Evolutionary conservation across 352 stramenopile genomes (phyloP), one percentile per base, ranked within the genome.

Genomic region (Thalassiosira hispida): DNA sequence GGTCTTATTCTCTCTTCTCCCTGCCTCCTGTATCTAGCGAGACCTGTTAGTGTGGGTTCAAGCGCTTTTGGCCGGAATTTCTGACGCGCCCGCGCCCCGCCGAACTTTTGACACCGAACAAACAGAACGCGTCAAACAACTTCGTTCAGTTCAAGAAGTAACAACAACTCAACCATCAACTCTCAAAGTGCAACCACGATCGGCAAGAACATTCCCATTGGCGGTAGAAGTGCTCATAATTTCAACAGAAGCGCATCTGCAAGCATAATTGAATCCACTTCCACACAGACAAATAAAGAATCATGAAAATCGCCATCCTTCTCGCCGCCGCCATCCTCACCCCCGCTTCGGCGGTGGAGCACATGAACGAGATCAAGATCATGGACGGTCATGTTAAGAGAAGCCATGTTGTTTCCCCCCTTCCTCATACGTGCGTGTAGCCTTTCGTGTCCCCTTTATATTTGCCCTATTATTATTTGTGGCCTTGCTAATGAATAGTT

Each of bases 351-450:
- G 69, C 69, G 49, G 56, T 63, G 25, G 69, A 67, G 23, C 27
- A 67, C 55, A 64, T 77, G 8, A 84, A 84, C 31, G 77, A 84
- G 63, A 60, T 81, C 31, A 74, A 81, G 46, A 47, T 84, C 25
- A 68, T 81, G 59, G 64, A 77, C 0, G 77, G 77, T 7, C 77
- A 84, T 56, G 59, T 42, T 16, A 80, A 77, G 51, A 73, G 29
- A 20, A 77, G 55, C 11, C 63, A 84, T 44, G 44, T 84, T 49
- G 52, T 74, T 1, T 73, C 53, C 4, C 70, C 77, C 20, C 53
- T 84, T 35, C 77, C 77, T 47, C 77, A 84, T 51, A 77, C 64
- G 77, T 83, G 62, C 77, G 75, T 83, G 33, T 66, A 42, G 22
- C 22, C 27, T 53, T 59, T 46, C 70, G 46, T 67, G 35, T 65